Evolutionary conservation across 2,329 filamentous ascomycete species (phyloP).

Genomic region (Cucurbitaria berberidis): DNA sequence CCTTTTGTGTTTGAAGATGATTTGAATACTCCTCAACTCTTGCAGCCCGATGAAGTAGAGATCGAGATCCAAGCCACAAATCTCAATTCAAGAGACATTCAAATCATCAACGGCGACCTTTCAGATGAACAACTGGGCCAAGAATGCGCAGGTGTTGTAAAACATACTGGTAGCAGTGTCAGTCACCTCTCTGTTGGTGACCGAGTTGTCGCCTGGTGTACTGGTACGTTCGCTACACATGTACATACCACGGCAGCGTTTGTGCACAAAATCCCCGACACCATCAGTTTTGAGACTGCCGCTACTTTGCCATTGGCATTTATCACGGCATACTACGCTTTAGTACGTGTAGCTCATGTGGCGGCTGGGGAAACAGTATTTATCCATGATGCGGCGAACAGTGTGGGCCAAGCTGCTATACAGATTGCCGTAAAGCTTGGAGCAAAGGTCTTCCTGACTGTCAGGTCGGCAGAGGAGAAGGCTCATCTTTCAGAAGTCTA

Average conservation of each 20-base stretch:
- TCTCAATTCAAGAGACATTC: constrained; percentile 16
- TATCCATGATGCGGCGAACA: constrained; percentile 33
- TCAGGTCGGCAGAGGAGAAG: constrained; percentile 20
- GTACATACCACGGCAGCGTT: constrained; percentile 5
- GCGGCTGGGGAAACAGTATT: constrained; percentile 28
- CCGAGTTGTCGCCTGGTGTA: constrained; percentile 15
- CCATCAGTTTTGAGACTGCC: constrained; percentile 20
- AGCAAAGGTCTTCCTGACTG: constrained; percentile 36
- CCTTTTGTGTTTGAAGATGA: constrained; percentile 17
- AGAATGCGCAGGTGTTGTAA: constrained; percentile 29
- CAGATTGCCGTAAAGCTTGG: constrained; percentile 18
- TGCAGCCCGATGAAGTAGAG: constrained; percentile 34
- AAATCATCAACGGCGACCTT: constrained; percentile 35
- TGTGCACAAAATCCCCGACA: constrained; percentile 13
- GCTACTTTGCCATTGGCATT: constrained; percentile 24
- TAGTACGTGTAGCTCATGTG: constrained; percentile 21
- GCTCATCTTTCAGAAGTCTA: constrained; percentile 3
- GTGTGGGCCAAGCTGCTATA: constrained; percentile 14
- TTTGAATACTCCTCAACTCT: not conserved
- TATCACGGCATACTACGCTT: constrained; percentile 20
- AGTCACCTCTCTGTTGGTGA: constrained; percentile 21
- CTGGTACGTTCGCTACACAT: constrained; percentile 7
- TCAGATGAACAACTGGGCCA: constrained; percentile 5
- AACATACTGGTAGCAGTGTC: constrained; percentile 11
- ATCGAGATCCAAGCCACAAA: constrained; percentile 38